These are phyloP conservation scores for Coemansia sp. DNA, from an alignment of 371 early-diverging fungal genomes.

Conservation along the genomic window DNA sequence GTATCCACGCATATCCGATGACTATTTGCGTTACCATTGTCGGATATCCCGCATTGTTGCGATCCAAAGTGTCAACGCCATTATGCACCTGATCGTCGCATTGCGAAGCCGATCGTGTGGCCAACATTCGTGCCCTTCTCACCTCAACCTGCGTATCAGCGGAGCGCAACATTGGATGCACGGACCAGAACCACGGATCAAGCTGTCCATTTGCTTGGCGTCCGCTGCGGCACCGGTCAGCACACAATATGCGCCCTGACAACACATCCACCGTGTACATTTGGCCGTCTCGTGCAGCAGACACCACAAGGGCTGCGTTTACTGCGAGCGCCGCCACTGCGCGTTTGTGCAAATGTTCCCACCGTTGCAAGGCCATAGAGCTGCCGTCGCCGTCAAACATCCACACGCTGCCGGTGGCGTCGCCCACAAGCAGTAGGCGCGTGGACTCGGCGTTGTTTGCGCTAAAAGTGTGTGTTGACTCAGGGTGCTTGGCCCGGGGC, in stretches of 20 bases:
- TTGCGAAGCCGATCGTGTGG: slow-evolving; percentile 7
- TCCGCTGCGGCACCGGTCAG: slow-evolving; percentile 24
- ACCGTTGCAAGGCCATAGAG: background rate
- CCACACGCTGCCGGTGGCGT: slow-evolving; percentile 29
- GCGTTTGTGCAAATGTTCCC: slow-evolving; percentile 24
- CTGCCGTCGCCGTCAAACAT: slow-evolving; percentile 21
- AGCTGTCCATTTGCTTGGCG: slow-evolving; percentile 17
- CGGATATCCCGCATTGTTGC: slow-evolving; percentile 7
- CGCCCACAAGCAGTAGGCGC: slow-evolving; percentile 31
- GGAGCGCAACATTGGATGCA: slow-evolving; percentile 25
- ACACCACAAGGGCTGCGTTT: slow-evolving; percentile 25
- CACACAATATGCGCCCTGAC: slow-evolving; percentile 8
- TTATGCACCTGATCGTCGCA: slow-evolving; percentile 18
- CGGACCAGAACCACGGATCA: slow-evolving; percentile 33
- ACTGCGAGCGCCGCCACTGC: slow-evolving; percentile 24
- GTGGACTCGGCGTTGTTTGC: background rate
- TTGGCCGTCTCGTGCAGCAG: slow-evolving; percentile 39
- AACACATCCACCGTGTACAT: slow-evolving; percentile 24
- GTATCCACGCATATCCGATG: slow-evolving; percentile 16
- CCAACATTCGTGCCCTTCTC: slow-evolving; percentile 17
- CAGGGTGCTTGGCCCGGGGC: background rate
- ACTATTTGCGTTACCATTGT: slow-evolving; percentile 28
- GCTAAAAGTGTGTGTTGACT: background rate
- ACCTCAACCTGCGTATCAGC: slow-evolving; percentile 8
- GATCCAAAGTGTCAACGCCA: slow-evolving; percentile 12